Percentiles rank a stretch among this genome's conserved stretches.
These are phyloP conservation scores for Neurospora intermedia DNA, from an alignment of 495 filamentous ascomycete species.

Conservation along the genomic window DNA sequence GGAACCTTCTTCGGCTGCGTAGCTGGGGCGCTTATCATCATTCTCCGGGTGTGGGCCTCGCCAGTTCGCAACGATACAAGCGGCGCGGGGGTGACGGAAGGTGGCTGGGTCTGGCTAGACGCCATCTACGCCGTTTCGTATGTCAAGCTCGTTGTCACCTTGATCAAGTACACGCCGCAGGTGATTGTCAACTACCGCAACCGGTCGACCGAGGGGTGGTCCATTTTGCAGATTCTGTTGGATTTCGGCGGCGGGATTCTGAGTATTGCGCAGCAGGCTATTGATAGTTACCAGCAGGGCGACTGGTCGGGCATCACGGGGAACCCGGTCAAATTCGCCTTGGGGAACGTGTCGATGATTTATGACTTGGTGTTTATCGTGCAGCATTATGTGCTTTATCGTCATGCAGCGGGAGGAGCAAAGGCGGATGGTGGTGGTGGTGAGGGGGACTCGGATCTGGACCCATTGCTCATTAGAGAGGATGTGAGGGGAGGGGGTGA, in stretches of 20 bases:
- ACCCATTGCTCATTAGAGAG: constrained; percentile 22
- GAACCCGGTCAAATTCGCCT: constrained; percentile 80
- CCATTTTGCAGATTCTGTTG: constrained; percentile 73
- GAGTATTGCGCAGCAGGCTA: constrained; percentile 68
- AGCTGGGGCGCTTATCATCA: constrained; percentile 43
- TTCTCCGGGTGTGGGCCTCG: constrained; percentile 45
- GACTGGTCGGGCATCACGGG: constrained; percentile 87
- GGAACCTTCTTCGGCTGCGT: constrained; percentile 58
- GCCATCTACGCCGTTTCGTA: constrained; percentile 69
- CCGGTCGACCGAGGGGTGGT: constrained; percentile 78
- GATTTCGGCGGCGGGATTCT: constrained; percentile 73
- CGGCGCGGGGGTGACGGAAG: not conserved
- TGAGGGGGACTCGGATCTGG: constrained; percentile 7
- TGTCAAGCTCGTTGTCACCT: constrained; percentile 76
- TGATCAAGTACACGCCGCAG: constrained; percentile 91
- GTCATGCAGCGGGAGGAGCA: constrained; percentile 16
- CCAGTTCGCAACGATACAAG: constrained; percentile 36
- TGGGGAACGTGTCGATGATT: constrained; percentile 73
- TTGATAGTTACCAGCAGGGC: constrained; percentile 73
- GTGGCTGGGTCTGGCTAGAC: constrained; percentile 36
- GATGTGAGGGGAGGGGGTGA: constrained; percentile 19
- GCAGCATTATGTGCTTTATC: constrained; percentile 81
- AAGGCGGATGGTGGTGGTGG: constrained; percentile 15
- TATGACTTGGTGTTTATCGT: constrained; percentile 78
- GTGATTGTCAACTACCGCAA: constrained; percentile 70